Base-by-base conservation (phyloP, 2,329 filamentous ascomycete species). In the Arthroderma sp. region DNA sequence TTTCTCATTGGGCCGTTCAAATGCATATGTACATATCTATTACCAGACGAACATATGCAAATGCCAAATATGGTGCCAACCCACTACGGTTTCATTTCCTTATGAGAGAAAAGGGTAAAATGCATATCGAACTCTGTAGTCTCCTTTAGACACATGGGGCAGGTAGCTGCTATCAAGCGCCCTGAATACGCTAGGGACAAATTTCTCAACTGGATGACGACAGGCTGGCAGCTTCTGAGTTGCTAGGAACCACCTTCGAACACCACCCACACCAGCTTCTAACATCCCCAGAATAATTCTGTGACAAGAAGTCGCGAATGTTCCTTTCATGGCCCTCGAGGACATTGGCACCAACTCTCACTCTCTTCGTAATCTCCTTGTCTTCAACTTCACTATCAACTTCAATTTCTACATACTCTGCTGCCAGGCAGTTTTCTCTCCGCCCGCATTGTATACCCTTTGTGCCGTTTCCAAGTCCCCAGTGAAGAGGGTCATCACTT, bases 261-360 rank as follows among this genome's bases (percentile, higher is more conserved):
- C 89, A 96, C 88, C 89, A 95, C 0, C 83, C 85, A 62, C 88
- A 96, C 85, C 86, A 94, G 58, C 83, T 87, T 49, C 88, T 74
- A 46, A 78, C 71, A 40, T 66, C 63, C 0, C 85, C 84, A 9
- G 69, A 69, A 44, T 80, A 73, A 63, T 96, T 89, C 27, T 81
- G 69, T 10, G 72, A 72, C 28, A 95, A 67, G 52, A 83, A 81
- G 46, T 22, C 15, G 73, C 71, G 4, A 77, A 78, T 5, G 73
- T 71, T 32, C 74, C 74, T 45, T 75, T 89, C 85, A 51, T 85
- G 83, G 66, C 81, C 87, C 60, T 94, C 85, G 49, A 83, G 82
- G 8, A 95, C 89, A 49, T 82, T 85, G 4, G 82, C 83, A 1
- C 88, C 89, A 0, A 95, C 80, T 48, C 74, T 75, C 4, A 93